Evolutionary conservation across 768 basidiomycete species (phyloP).

Genomic region (Suillus plorans): DNA sequence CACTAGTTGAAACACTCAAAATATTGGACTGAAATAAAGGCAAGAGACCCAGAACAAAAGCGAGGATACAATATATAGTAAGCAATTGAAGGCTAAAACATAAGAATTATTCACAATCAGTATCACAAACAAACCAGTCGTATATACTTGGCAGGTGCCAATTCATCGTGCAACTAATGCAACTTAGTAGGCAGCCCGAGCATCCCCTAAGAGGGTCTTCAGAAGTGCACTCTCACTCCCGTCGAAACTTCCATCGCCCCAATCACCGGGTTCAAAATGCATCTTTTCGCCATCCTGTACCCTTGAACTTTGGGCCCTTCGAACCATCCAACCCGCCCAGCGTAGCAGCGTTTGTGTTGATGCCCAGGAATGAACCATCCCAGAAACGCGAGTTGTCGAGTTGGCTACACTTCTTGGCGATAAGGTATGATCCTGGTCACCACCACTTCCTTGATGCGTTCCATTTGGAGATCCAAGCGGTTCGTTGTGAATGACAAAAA

Average conservation of each 20-base stretch:
- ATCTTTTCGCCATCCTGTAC: too few relatives aligned
- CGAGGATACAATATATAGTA: neutral
- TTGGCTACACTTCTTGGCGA: slow-evolving; percentile 33
- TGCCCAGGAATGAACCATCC: slow-evolving; percentile 34
- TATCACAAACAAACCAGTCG: neutral
- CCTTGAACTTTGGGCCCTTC: too few relatives aligned
- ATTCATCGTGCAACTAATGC: neutral
- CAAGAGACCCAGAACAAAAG: neutral
- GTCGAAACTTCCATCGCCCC: slow-evolving; percentile 16
- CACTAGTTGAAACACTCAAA: too few relatives aligned
- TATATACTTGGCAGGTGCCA: neutral
- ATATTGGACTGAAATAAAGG: too few relatives aligned
- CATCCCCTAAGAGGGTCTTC: slow-evolving; percentile 22
- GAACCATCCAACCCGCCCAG: too few relatives aligned
- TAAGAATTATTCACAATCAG: neutral
- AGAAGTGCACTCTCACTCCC: slow-evolving; percentile 20
- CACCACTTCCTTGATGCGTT: too few relatives aligned
- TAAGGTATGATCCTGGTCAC: slow-evolving; percentile 32
- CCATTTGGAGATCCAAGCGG: too few relatives aligned
- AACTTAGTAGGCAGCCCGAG: slow-evolving; percentile 23
- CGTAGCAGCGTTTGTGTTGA: too few relatives aligned
- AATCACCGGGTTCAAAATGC: too few relatives aligned
- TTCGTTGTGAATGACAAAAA: too few relatives aligned
- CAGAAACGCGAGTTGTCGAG: slow-evolving; percentile 35
- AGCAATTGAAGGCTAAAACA: neutral